Evolutionary conservation across 495 filamentous ascomycete genomes (phyloP), one percentile per base, ranked within the genome.

Genomic region (Astrocystis sublimbata): DNA sequence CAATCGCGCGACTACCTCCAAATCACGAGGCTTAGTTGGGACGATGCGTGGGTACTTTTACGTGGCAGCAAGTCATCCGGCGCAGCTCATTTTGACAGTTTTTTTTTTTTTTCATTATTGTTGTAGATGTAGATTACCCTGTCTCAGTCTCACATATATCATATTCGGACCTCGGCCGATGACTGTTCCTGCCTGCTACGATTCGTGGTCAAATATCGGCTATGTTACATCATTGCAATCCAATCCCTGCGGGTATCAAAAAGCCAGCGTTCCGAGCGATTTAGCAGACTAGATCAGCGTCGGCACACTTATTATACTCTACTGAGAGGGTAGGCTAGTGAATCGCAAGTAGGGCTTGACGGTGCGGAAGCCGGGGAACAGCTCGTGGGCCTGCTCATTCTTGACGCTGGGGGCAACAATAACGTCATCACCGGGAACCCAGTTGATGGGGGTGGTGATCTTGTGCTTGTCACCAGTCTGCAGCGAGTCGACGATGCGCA

Each of bases 401-500:
- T 89, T 90, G 73, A 98, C 86, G 65, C 83, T 83, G 21, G 96
- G 94, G 76, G 94, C 91, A 56, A 98, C 92, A 69, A 98, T 97
- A 67, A 97, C 96, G 71, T 98, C 94, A 70, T 96, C 90, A 64
- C 92, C 87, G 33, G 89, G 89, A 21, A 90, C 80, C 92, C 92
- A 92, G 87, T 96, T 92, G 78, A 96, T 92, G 19, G 92, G 92
- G 61, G 89, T 97, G 63, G 96, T 96, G 74, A 98, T 79, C 67
- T 88, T 89, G 84, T 96, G 82, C 88, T 97, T 97, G 78, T 98
- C 94, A 63, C 92, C 93, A 41, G 96, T 96, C 83, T 97, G 92
- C 60, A 98, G 88, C 50, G 92, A 96, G 82, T 98, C 93, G 73
- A 98, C 83, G 56, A 98, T 89, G 70, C 96, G 91, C 63, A 98